Evolutionary conservation across 306 rosid species (phyloP), one percentile per base, ranked within the genome.

Genomic region (Macrotyloma uniflorum): DNA sequence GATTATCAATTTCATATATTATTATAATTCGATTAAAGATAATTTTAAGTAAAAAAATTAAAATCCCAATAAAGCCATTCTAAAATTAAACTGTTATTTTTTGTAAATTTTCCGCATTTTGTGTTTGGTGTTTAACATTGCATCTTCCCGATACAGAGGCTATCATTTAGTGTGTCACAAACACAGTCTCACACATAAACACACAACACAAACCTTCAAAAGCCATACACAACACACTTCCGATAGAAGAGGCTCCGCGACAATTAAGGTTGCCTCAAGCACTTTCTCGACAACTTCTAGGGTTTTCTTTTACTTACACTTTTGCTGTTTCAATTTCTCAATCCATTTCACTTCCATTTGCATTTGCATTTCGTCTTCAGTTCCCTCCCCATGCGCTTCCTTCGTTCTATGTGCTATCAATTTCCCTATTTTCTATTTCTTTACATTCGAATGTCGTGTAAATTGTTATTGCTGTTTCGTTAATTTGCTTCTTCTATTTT

Each of bases 251-350:
- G 28, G 22, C 8, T 51, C 55, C 16, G 57, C 81, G 74, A 51
- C 42, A 38, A 66, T 77, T 50, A 67, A 66, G 67, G 55, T 77
- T 23, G 16, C 33, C 62, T 50, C 75, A 30, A 43, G 16, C 43
- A 14, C 38, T 67, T 53, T 55, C 35, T 42, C 69, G 24, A 5
- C 30, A 79, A 10, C 66, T 72, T 66, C 66, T 73, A 82, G 82
- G 82, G 77, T 72, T 82, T 68, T 59, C 38, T 58, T 12, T 55
- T 55, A n/a, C 63, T 24, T 24, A 24, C 35, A 24, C 35, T 24
- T 24, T 13, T 7, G 18, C 64, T 57, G 35, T 35, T 59, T 12
- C 66, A 18, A 28, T 59, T 59, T 28, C 16, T 4, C 40, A 42
- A 5, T 32, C 19, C 79, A 47, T 55, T 67, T 26, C 36, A 69